A percentile compares a stretch with the other conserved stretches of the same genome.
Evolutionary conservation across 2,329 filamentous ascomycete genomes (phyloP).

Genomic region (Venturia effusa): DNA sequence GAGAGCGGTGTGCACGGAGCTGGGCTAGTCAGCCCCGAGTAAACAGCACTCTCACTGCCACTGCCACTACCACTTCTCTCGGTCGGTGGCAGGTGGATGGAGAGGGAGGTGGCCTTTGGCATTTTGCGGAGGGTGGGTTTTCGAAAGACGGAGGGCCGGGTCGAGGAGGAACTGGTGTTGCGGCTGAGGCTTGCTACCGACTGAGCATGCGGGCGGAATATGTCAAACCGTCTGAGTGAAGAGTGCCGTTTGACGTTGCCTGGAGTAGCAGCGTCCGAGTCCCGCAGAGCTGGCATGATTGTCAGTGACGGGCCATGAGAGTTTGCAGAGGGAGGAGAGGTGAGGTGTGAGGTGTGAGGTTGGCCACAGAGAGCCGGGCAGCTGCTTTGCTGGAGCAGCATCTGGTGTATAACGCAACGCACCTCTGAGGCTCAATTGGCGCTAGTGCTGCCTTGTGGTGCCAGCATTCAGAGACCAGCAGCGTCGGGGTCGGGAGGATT

Average conservation of each 20-base stretch:
- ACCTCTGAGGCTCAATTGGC: conserved; percentile 3
- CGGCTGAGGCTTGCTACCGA: conserved; percentile 7
- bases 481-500: background rate
- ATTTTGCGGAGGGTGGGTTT: conserved; percentile 11
- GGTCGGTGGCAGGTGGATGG: conserved; percentile 3
- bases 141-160: conserved; percentile 3
- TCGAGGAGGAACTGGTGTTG: background rate
- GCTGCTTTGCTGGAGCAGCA: background rate
- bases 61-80: background rate
- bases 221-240: conserved; percentile 5
- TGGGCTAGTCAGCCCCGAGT: background rate
- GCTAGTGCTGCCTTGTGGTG: background rate
- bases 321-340: background rate
- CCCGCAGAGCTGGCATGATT: conserved; percentile 1
- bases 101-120: conserved; percentile 11
- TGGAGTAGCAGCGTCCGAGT: background rate
- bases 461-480: background rate
- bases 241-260: conserved; percentile 6
- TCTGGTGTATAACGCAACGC: background rate
- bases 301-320: background rate
- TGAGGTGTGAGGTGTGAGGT: too few relatives aligned
- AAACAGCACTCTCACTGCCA: background rate
- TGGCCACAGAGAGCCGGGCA: background rate
- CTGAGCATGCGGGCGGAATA: conserved; percentile 9
- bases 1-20: conserved; percentile 8